Evolutionary conservation across 208 protist genomes (phyloP).

Genomic region (Cochliopodium minus): DNA sequence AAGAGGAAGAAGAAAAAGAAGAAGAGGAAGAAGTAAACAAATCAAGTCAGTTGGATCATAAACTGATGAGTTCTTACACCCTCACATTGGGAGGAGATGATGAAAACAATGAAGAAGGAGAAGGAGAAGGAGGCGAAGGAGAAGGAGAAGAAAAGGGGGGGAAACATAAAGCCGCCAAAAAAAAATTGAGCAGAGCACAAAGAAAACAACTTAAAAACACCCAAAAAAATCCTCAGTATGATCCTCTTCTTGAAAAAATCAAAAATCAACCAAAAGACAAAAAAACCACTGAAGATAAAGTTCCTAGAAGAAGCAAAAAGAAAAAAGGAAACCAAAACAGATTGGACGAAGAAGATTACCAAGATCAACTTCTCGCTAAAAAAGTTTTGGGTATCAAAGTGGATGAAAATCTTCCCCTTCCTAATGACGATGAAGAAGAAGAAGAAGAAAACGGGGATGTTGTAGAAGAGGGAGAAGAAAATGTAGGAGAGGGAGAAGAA

Average conservation of each 20-base stretch:
- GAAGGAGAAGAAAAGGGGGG: conserved; percentile 10
- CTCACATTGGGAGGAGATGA: conserved; percentile 7
- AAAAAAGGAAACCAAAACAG: neutral
- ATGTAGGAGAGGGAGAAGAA: conserved; percentile 9
- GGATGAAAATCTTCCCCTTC: conserved; percentile 44
- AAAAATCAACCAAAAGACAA: neutral
- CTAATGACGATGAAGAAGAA: conserved; percentile 47
- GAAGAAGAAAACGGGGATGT: conserved; percentile 28
- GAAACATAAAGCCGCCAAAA: too few relatives aligned
- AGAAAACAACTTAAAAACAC: conserved; percentile 6
- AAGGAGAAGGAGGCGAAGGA: conserved; percentile 2
- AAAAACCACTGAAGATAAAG: neutral
- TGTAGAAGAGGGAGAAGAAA: conserved; percentile 6
- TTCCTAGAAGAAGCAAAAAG: conserved; percentile 6
- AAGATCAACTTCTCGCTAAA: conserved; percentile 11
- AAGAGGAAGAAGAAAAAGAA: conserved; percentile 10
- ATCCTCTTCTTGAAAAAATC: too few relatives aligned
- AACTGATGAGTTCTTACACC: too few relatives aligned
- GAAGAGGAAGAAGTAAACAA: neutral
- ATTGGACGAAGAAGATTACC: conserved; percentile 13
- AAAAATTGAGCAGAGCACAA: too few relatives aligned
- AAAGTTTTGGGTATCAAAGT: conserved; percentile 34
- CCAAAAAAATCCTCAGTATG: too few relatives aligned
- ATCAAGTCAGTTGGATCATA: too few relatives aligned
- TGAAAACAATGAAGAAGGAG: conserved; percentile 1